These are phyloP conservation scores for Gypsophila paniculata DNA, from an alignment of 179 eudicot genomes.

Conservation along the genomic window DNA sequence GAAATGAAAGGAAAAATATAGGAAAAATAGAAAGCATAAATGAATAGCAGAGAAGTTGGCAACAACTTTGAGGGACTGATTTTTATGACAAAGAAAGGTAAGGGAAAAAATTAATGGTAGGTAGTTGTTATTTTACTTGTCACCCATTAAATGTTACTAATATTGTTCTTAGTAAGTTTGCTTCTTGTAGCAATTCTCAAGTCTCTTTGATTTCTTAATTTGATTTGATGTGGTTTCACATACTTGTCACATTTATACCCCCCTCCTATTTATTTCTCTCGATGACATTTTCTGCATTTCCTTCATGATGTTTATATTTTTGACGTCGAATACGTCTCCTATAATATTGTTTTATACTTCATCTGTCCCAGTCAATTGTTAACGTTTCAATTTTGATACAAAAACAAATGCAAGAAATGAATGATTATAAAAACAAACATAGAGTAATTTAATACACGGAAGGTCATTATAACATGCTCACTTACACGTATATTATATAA, in stretches of 20 bases:
- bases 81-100: constrained; percentile 19
- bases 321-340: too few species aligned
- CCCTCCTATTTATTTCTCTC: neutral
- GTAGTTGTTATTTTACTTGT: constrained; percentile 22
- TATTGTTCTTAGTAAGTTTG: constrained; percentile 20
- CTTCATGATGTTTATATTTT: constrained; percentile 17
- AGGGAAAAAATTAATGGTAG: constrained; percentile 29
- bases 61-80: constrained; percentile 18
- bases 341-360: too few species aligned
- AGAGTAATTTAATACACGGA: too few species aligned
- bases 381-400: too few species aligned
- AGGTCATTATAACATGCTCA: too few species aligned
- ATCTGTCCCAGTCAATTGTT: too few species aligned
- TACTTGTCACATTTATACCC: constrained; percentile 3
- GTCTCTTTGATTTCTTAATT: constrained; percentile 30
- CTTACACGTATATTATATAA: too few species aligned
- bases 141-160: constrained; percentile 21
- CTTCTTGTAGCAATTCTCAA: constrained; percentile 29
- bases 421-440: too few species aligned
- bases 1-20: neutral
- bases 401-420: too few species aligned
- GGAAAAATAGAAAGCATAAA: constrained; percentile 15
- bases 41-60: constrained; percentile 28
- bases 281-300: constrained; percentile 17
- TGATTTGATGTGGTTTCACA: constrained; percentile 29